Conservation (phyloP, 2,329 filamentous ascomycete species). For the Fusarium palustre region DNA sequence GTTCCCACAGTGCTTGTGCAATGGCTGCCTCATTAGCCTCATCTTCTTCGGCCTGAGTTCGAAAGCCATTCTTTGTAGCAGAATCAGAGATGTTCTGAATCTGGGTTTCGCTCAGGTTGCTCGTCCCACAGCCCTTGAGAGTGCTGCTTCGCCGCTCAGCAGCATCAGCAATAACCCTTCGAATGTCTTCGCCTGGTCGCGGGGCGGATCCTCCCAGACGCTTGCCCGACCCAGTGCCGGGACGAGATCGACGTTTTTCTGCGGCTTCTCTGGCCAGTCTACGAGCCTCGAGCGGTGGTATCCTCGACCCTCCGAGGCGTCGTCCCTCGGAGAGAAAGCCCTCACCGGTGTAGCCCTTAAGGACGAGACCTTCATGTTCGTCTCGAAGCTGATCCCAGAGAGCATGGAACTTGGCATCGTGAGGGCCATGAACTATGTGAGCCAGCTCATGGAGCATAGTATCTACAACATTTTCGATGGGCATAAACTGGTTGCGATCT, state of each 20-base stretch:
- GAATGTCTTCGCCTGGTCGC: constrained; percentile 72
- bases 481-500: constrained; percentile 81
- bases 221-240: constrained; percentile 75
- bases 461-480: constrained; percentile 83
- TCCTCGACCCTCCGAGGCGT: constrained; percentile 73
- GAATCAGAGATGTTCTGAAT: constrained; percentile 72
- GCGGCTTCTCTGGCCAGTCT: constrained; percentile 79
- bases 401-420: constrained; percentile 84
- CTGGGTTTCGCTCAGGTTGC: constrained; percentile 72
- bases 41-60: constrained; percentile 86
- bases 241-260: constrained; percentile 72
- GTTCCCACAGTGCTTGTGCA: constrained; percentile 84
- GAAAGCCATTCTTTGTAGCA: constrained; percentile 78
- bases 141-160: constrained; percentile 75
- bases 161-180: constrained; percentile 77
- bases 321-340: constrained; percentile 83
- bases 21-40: constrained; percentile 90
- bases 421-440: constrained; percentile 87
- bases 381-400: constrained; percentile 91
- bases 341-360: constrained; percentile 91
- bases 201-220: constrained; percentile 73
- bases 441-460: constrained; percentile 95
- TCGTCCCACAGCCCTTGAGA: constrained; percentile 80
- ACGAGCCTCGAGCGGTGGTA: constrained; percentile 79
- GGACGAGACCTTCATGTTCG: constrained; percentile 79